Evolutionary conservation across 345 rosid species (phyloP), one percentile per base, ranked within the genome.

Genomic region (Euphorbia lathyris): DNA sequence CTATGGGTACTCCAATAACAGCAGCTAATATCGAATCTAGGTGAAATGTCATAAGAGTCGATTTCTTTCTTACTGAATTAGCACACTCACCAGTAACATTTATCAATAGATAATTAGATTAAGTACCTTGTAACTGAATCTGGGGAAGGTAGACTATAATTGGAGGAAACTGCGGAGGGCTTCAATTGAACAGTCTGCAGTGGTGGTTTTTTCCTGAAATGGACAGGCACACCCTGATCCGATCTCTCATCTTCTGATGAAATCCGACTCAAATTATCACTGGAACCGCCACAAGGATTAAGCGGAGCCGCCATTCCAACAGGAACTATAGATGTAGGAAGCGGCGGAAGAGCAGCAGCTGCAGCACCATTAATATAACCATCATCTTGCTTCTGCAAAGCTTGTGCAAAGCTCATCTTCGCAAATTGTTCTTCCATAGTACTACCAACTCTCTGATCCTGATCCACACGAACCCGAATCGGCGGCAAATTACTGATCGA

Each of bases 121-220:
- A n/a, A n/a, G n/a, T 83, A 90, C 98, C 93, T 92, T 38, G 87
- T 76, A 67, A 83, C 86, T 0, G 97, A 89, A 80, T 93, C 93
- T 42, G 92, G 90, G 8, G 96, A 88, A 26, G 93, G 83, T 63
- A 86, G 69, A 75, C 79, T 82, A 72, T 80, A 80, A 38, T 64
- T 29, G 36, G 14, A 80, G 4, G 80, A 75, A 1, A 75, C 58
- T 40, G 81, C 56, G 20, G 25, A 7, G 8, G 58, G 58, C 62
- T 78, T 75, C 0, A 78, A 84, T 55, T 89, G 96, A 60, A 70
- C 70, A 1, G 80, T 78, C 65, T 83, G 91, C 42, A 67, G 23
- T 1, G 97, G 97, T 58, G 97, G 97, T 72, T 87, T 58, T 30
- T 30, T 93, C 32, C 90, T 77, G 62, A 78, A 77, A 17, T 78